Base-by-base conservation (phyloP, 495 filamentous ascomycete genomes). In the Lophiotrema nucula region DNA sequence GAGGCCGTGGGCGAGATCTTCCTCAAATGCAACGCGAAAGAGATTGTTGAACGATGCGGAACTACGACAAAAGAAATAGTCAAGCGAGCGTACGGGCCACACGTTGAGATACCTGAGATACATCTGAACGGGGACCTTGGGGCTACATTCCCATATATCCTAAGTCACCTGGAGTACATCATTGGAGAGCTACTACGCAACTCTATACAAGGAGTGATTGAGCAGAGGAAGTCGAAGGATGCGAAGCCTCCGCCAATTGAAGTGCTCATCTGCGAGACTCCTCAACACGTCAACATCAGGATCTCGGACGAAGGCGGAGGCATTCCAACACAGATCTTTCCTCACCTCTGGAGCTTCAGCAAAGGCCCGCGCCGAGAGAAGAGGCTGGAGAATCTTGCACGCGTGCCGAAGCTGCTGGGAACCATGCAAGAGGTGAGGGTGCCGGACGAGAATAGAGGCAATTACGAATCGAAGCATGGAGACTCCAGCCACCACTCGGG, bases 1-100 rank as follows among this genome's bases (percentile, higher is more conserved):
- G 92, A 97, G 47, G 93, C 95, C 67, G 88, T 99, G 31, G 93
- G 93, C 38, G 90, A 97, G 64, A 89, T 99, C 1, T 96, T 99
- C 67, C 81, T 97, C 19, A 90, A 88, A 65, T 97, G 95, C 76
- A 88, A 92, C 54, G 93, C 91, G 26, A 87, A 86, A 58, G 90
- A 96, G 60, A 90, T 96, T 18, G 84, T 97, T 31, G 82, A 89
- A 60, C 81, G 84, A 1, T 96, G 92, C 69, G 91, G 87, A 24
- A 78, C 84, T 23, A 79, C 88, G 3, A 81, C 87, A 13, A 82
- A 82, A 43, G 79, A 85, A 35, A 78, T 96, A 42, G 83, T 87
- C 23, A 77, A 77, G 45, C 78, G 85, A 54, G 87, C 83, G 28
- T 90, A 92, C 60, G 87, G 87, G 1, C 75, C 84, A 4, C 76